Conservation (phyloP, 352 stramenopile genomes). For the Globisporangium cystogenes region DNA sequence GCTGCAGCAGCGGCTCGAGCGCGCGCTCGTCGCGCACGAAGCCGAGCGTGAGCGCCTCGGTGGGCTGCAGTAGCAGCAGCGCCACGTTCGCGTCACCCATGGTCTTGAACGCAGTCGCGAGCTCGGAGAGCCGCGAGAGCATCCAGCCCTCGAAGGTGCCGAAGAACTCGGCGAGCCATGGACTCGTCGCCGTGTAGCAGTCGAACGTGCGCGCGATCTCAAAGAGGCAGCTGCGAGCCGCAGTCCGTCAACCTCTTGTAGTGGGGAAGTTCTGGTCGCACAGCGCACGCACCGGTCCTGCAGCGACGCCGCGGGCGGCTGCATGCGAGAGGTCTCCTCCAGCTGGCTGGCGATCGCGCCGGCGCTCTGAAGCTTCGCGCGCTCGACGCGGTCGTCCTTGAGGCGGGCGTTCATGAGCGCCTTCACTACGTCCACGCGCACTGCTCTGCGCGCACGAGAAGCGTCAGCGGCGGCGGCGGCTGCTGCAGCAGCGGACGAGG, state of each 20-base stretch:
- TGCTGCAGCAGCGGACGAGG: neutral
- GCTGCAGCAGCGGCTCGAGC: constrained; percentile 31
- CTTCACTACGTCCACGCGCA: constrained; percentile 61
- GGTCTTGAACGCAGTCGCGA: constrained; percentile 67
- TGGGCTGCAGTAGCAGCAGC: constrained; percentile 51
- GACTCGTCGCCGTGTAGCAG: constrained; percentile 49
- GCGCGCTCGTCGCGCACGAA: constrained; percentile 63
- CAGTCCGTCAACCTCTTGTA: neutral
- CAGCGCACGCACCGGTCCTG: constrained; percentile 40
- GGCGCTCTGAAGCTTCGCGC: constrained; percentile 50
- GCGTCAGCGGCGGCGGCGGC: neutral
- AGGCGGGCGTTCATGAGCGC: constrained; percentile 65
- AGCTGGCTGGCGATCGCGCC: constrained; percentile 59
- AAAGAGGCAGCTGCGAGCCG: constrained; percentile 42
- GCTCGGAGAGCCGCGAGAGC: constrained; percentile 52
- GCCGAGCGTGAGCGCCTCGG: constrained; percentile 56
- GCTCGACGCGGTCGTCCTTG: constrained; percentile 73
- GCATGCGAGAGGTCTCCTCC: constrained; percentile 28
- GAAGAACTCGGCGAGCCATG: constrained; percentile 61
- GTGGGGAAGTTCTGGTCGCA: neutral
- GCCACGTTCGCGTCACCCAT: constrained; percentile 60
- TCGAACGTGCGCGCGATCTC: constrained; percentile 77
- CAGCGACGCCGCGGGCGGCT: constrained; percentile 31
- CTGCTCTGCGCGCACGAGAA: constrained; percentile 38
- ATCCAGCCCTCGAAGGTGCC: constrained; percentile 72